Evolutionary conservation across 305 asterid species (phyloP).

Genomic region (Salvia sclarea): DNA sequence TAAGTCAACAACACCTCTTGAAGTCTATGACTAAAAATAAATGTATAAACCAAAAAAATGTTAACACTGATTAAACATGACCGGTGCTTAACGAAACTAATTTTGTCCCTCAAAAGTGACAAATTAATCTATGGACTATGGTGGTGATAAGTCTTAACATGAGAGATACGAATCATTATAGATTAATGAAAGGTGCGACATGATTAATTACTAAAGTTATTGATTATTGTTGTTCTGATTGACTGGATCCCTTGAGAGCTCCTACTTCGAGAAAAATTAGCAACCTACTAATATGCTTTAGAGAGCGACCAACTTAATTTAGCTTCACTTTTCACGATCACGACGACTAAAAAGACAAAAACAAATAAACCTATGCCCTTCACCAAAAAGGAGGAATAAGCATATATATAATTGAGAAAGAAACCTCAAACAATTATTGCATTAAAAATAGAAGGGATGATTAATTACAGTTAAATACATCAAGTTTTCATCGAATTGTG

Average conservation of each 20-base stretch:
- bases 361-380: not conserved
- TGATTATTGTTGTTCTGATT: conserved; percentile 5
- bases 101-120: conserved; percentile 1
- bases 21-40: no score
- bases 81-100: not conserved
- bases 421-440: no score
- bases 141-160: not conserved
- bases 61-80: no score
- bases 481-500: no score
- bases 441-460: no score
- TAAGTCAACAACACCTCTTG: no score
- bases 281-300: not conserved
- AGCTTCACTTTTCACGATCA: not conserved
- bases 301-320: not conserved
- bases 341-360: not conserved
- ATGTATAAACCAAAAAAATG: no score
- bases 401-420: no score
- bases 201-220: conserved; percentile 16
- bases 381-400: no score
- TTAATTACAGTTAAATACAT: no score
- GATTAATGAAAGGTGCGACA: conserved; percentile 2
- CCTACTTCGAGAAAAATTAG: not conserved
- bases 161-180: not conserved
- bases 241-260: conserved; percentile 7
- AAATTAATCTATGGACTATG: not conserved